phyloP scores from a whole-genome alignment of 164 flowering plant species.

The Echeveria elegans region DNA sequence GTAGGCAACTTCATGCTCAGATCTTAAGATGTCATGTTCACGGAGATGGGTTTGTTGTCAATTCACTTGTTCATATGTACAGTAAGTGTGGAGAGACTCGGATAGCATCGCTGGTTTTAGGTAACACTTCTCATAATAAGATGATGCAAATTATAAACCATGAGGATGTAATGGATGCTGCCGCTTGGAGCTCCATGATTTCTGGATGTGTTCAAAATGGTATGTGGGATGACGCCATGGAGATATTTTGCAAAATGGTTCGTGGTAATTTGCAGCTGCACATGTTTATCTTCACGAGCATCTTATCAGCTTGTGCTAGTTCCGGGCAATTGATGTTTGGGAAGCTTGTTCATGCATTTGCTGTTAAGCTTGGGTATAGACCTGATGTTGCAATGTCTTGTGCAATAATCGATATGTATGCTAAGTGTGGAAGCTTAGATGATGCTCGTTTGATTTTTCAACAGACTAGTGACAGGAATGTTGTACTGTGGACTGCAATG shows the following conservation, averaged over 20 bases:
- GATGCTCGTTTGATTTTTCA: constrained; percentile 41
- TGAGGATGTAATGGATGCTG: constrained; percentile 12
- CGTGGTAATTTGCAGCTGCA: constrained; percentile 25
- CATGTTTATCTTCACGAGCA: constrained; percentile 40
- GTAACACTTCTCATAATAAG: not conserved
- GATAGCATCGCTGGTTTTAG: constrained; percentile 16
- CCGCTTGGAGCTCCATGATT: constrained; percentile 39
- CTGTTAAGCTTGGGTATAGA: constrained; percentile 39
- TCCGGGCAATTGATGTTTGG: constrained; percentile 44
- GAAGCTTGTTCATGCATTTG: constrained; percentile 36
- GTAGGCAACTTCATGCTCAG: constrained; percentile 28
- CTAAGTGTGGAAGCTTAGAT: constrained; percentile 54
- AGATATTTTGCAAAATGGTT: constrained; percentile 37
- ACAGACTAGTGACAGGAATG: constrained; percentile 22
- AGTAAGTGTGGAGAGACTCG: constrained; percentile 22
- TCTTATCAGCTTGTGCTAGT: constrained; percentile 47
- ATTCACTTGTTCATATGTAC: constrained; percentile 28
- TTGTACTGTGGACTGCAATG: constrained; percentile 58
- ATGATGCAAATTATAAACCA: constrained; percentile 1
- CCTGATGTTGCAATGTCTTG: constrained; percentile 37
- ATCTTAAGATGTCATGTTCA: constrained; percentile 15
- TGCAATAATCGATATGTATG: constrained; percentile 59
- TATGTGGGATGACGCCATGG: constrained; percentile 40
- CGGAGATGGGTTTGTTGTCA: constrained; percentile 18
- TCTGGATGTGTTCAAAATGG: constrained; percentile 53